phyloP scores from a whole-genome alignment of 169 alveolate species.

The Cryptosporidium viatorum region DNA sequence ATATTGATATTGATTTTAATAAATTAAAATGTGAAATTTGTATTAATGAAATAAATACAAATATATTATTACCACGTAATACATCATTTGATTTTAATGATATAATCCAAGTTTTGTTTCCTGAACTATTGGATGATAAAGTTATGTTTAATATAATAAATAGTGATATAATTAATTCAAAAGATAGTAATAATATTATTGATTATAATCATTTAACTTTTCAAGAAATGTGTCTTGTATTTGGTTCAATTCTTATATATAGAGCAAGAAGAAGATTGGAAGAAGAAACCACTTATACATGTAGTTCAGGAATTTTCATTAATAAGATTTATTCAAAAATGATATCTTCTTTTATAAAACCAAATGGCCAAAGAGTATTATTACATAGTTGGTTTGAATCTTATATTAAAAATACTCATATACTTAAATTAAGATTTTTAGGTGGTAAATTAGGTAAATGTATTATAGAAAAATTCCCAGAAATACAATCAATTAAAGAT shows the following conservation, averaged over 20 bases:
- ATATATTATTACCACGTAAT: background rate
- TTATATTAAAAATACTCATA: background rate
- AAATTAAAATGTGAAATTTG: slow-evolving; percentile 13
- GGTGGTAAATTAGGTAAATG: slow-evolving; percentile 64
- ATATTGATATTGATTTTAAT: background rate
- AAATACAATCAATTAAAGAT: slow-evolving; percentile 12
- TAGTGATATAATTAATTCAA: too few relatives aligned
- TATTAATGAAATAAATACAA: background rate
- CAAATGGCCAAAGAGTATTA: slow-evolving; percentile 47
- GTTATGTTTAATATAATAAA: background rate
- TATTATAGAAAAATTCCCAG: slow-evolving; percentile 27
- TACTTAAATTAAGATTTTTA: slow-evolving; percentile 59
- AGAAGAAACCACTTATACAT: slow-evolving; percentile 42
- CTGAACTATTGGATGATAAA: slow-evolving; percentile 2
- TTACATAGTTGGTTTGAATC: slow-evolving; percentile 38
- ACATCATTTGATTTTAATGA: background rate
- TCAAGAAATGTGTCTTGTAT: slow-evolving; percentile 34
- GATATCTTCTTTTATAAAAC: slow-evolving; percentile 33
- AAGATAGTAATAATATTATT: too few relatives aligned
- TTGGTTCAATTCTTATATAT: slow-evolving; percentile 36
- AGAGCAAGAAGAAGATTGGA: slow-evolving; percentile 45
- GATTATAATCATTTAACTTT: background rate
- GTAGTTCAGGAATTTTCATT: slow-evolving; percentile 50
- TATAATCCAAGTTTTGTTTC: background rate
- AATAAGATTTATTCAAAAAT: slow-evolving; percentile 54